A percentile compares a stretch with the other conserved stretches of the same genome.
Evolutionary conservation across 306 rosid species (phyloP).

Genomic region (Prosopis cineraria): DNA sequence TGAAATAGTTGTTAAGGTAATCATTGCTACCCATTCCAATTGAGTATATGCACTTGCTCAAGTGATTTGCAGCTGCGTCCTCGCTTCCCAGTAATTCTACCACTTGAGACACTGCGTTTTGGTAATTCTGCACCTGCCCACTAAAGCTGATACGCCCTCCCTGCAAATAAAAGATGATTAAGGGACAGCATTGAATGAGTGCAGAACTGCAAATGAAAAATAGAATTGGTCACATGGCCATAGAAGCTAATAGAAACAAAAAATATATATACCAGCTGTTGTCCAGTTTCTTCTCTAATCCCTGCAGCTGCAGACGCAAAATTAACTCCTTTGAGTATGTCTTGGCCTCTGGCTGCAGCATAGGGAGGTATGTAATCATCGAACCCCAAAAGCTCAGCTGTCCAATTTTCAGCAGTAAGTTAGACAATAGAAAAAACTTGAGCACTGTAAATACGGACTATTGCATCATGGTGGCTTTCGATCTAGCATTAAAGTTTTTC

Average conservation of each 20-base stretch:
- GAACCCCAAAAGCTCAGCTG: conserved; percentile 86
- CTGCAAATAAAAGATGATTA: conserved; percentile 39
- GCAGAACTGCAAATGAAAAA: neutral
- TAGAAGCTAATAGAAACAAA: neutral
- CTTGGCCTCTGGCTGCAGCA: conserved; percentile 59
- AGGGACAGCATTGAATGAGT: neutral
- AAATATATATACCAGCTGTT: conserved; percentile 60
- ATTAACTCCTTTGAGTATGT: conserved; percentile 75
- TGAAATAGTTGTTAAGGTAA: conserved; percentile 95
- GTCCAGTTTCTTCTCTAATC: conserved; percentile 95
- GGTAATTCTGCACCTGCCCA: conserved; percentile 82
- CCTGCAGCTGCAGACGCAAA: conserved; percentile 99
- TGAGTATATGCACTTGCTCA: conserved; percentile 80
- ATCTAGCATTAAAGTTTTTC: conserved; percentile 28
- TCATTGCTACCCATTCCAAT: conserved; percentile 94
- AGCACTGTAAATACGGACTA: neutral
- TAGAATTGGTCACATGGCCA: neutral
- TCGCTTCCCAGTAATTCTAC: conserved; percentile 64
- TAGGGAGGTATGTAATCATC: conserved; percentile 71
- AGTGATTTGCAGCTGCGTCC: conserved; percentile 57
- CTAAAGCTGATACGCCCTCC: conserved; percentile 82
- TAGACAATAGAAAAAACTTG: neutral
- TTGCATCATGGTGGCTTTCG: neutral
- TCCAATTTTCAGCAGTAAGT: conserved; percentile 32
- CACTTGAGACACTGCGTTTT: conserved; percentile 66